Base-by-base conservation (phyloP, 1,284 basidiomycete species). In the Meira miltonrushii region DNA sequence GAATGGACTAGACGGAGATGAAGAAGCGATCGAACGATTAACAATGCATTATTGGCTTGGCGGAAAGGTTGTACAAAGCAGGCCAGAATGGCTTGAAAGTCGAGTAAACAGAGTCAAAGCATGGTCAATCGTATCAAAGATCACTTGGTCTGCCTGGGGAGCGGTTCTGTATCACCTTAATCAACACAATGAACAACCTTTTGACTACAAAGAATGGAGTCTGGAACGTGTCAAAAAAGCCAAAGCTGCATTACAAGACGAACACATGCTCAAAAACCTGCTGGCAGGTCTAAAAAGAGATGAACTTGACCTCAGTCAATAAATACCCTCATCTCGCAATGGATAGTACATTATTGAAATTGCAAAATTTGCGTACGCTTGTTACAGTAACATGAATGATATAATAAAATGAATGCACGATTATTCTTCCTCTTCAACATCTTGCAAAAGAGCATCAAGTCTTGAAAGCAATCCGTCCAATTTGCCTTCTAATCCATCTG, bases 401-500 rank as follows among this genome's bases (percentile, higher is more conserved):
- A 33, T 33, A 33, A 33, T 33, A 33, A 4, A 33, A 33, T 33
- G 28, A 33, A 33, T 33, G 28, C 8, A 33, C 28, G 3, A 33
- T 8, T 33, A 38, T 6, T 47, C 49, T 10, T 38, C 12, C 6
- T 21, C 59, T 17, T 51, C 51, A 33, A 33, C 28, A 33, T 33
- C 28, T 8, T 33, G 28, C 46, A 65, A 43, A 38, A 65, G 28
- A 11, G 58, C 59, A 39, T 67, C 58, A 10, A 71, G 59, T 44
- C 57, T 56, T 7, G 21, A 53, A 17, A 71, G 54, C 40, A 71
- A 25, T 2, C 39, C 28, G 39, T 71, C 68, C 23, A 71, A 60
- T 21, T 64, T 57, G 11, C 49, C 38, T 54, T 71, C 68, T 17
- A 71, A 57, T 19, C 62, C 59, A 39, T 65, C 65, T 1, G 65